phyloP scores from a whole-genome alignment of 768 basidiomycete species.

The Podaxis carcinomalis region DNA sequence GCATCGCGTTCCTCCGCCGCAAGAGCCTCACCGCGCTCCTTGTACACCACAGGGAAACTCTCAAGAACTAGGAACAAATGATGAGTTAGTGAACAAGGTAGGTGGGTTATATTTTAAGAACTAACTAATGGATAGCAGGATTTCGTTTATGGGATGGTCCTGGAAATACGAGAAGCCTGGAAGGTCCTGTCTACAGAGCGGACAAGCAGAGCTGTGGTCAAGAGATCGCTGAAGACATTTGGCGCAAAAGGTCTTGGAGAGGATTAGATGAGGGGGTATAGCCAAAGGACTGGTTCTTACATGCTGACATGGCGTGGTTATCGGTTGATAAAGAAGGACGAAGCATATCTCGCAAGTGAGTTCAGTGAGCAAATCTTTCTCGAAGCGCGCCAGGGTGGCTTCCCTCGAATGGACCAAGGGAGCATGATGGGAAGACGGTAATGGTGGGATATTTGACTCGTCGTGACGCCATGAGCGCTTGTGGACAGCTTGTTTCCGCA shows the following conservation, averaged over 20 bases:
- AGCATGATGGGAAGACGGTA: constrained; percentile 12
- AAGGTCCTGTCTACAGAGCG: constrained; percentile 77
- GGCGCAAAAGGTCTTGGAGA: constrained; percentile 77
- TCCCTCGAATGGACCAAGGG: constrained; percentile 19
- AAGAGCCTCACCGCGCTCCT: constrained; percentile 57
- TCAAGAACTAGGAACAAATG: constrained; percentile 47
- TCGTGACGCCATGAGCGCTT: constrained; percentile 26
- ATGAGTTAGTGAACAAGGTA: constrained; percentile 1
- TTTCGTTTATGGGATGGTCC: constrained; percentile 72
- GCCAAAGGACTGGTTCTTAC: constrained; percentile 38
- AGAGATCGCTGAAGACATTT: constrained; percentile 87
- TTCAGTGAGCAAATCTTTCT: constrained; percentile 63
- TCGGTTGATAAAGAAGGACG: constrained; percentile 74
- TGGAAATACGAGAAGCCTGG: constrained; percentile 78
- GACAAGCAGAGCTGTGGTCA: constrained; percentile 81
- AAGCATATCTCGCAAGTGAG: constrained; percentile 93
- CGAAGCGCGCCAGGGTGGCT: constrained; percentile 34
- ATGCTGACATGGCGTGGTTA: constrained; percentile 95
- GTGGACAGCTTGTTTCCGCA: constrained; percentile 26
- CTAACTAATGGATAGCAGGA: constrained; percentile 66
- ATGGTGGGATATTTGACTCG: constrained; percentile 23
- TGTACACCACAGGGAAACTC: constrained; percentile 62
- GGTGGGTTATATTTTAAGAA: constrained; percentile 11
- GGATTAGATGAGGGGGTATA: constrained; percentile 11
- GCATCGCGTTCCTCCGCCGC: constrained; percentile 75